phyloP scores from a whole-genome alignment of 2,329 filamentous ascomycete genomes.

The Hypomyces rosellus region DNA sequence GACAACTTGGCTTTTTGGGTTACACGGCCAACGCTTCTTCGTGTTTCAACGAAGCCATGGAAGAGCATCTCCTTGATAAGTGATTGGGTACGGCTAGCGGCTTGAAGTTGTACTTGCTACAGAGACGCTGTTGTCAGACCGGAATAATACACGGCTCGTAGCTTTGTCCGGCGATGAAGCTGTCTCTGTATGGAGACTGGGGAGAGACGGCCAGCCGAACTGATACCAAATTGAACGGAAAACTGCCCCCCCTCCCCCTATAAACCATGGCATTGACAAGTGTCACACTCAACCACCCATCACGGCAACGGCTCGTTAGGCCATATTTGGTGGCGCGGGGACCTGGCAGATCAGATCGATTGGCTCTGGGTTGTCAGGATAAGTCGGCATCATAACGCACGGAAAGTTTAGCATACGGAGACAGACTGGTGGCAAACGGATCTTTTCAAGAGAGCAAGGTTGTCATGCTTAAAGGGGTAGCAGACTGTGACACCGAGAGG shows the following conservation, averaged over 20 bases:
- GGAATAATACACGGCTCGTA: background rate
- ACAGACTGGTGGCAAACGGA: too few species aligned
- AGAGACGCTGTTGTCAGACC: background rate
- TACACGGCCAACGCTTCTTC: background rate
- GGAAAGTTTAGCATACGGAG: too few species aligned
- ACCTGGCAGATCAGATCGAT: background rate
- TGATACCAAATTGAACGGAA: too few species aligned
- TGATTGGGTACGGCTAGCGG: background rate
- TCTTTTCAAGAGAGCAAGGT: too few species aligned
- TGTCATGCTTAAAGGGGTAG: too few species aligned
- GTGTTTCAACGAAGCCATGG: background rate
- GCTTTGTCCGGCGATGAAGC: background rate
- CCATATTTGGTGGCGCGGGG: background rate
- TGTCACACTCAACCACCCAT: background rate
- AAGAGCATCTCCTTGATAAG: background rate
- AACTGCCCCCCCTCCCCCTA: too few species aligned
- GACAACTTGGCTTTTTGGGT: too few species aligned
- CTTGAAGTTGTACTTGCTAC: background rate
- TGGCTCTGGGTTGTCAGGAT: background rate
- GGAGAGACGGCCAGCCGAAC: background rate
- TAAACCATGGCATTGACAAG: too few species aligned
- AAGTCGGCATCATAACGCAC: too few species aligned
- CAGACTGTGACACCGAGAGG: too few species aligned
- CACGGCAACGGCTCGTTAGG: too few species aligned
- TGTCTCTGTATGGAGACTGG: background rate